Base-by-base conservation (phyloP, 2,329 filamentous ascomycete species). In the Fusarium domesticum region DNA sequence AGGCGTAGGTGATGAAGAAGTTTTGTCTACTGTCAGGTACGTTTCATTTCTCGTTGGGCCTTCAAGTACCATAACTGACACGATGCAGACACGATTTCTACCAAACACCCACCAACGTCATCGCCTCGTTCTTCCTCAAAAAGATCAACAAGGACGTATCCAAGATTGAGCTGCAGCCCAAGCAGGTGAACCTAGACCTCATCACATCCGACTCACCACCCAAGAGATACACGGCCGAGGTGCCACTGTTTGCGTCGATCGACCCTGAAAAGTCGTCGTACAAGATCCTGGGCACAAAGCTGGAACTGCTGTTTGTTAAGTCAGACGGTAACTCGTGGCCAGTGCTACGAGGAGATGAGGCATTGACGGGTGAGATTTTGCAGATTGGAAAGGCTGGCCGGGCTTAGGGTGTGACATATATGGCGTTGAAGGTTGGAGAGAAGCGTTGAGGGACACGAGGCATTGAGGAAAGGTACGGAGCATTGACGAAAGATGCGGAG, bases 51-150 rank as follows among this genome's bases (percentile, higher is more conserved):
- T 28, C 35, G 4, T 17, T 11, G 10, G 15, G 6, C 15, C 16
- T 31, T 5, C n/a, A 6, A 3, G 14, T 19, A n/a, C 15, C 20
- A 7, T 18, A 33, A 17, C 45, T 60, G 12, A 60, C 42, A 23
- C 10, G 11, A 15, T 4, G 11, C 16, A 59, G 69, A 46, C 83
- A 87, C 63, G 93, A 98, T 69, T 98, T 92, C 70, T 98, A 98
- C 71, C 93, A 98, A 69, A 97, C 93, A 2, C 75, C 85, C 3
- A 80, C 81, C 11, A 83, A 82, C 12, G 88, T 97, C 45, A 96
- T 95, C 55, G 91, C 87, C 2, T 93, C 88, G 7, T 85, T 96
- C 57, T 98, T 95, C 71, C 77, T 97, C 42, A 98, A 97, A 76
- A 97, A 97, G 73, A 96, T 98, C 60, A 83, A 91, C 70, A 95